Base-by-base conservation (phyloP, 495 filamentous ascomycete genomes). In the Hypoxylon subgilvum region DNA sequence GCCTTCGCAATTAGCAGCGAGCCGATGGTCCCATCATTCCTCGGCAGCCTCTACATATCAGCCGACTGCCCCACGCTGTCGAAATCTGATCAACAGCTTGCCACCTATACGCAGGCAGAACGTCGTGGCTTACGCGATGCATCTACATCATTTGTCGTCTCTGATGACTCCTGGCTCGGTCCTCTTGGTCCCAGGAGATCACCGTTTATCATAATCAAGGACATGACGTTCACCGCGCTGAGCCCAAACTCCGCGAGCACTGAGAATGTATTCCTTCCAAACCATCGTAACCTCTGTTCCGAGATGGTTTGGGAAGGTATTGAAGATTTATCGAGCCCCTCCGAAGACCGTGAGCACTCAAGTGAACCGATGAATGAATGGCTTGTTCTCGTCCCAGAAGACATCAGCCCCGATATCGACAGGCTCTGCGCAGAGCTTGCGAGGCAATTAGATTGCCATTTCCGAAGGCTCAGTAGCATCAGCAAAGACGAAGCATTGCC, bases 251-350 rank as follows among this genome's bases (percentile, higher is more conserved):
- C 10, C 4, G 28, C 28, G 4, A 46, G 10, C 28, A 25, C 12
- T n/a, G 54, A 49, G 12, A 47, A 51, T 10, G 61, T 42, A 0
- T 73, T 72, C 38, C 49, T 73, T 23, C 61, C 69, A 13, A 72
- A 56, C 34, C 50, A 70, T 27, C 63, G 65, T n/a, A 62, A 65
- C 38, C 63, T 73, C 7, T 70, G 67, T 25, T 67, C 65, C 1
- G 41, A 63, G 39, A 61, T 73, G 32, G 36, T 51, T 13, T 73
- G 71, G 71, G 61, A 73, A 32, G 35, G 51, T 7, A 36, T 67
- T 16, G 48, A 60, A 4, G 1, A n/a, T 7, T 43, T 16, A 22
- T 13, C 25, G 6, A 21, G 35, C 13, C 12, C 34, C 4, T 14
- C 14, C 4, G 41, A 23, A 12, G 13, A 23, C 17, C 27, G 46